A percentile compares a stretch with the other conserved stretches of the same genome.
Evolutionary conservation across 768 basidiomycete species (phyloP).

Genomic region (Phallus indusiatus): DNA sequence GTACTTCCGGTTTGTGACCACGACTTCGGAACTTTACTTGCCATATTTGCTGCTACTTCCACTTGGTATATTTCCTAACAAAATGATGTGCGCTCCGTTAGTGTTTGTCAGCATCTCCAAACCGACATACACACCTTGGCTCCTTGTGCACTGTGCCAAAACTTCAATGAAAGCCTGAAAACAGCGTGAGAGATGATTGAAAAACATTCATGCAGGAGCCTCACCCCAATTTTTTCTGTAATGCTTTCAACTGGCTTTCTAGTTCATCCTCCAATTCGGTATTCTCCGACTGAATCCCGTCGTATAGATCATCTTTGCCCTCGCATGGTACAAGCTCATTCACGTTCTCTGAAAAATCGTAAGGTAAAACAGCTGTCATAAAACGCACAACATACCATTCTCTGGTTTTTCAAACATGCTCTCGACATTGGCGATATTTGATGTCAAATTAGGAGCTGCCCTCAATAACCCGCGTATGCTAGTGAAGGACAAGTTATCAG

Average conservation of each 20-base stretch:
- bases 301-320: constrained; percentile 85
- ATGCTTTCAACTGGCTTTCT: constrained; percentile 53
- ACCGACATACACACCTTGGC: constrained; percentile 48
- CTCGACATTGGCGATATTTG: constrained; percentile 64
- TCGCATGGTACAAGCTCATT: constrained; percentile 69
- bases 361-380: neutral
- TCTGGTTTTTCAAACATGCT: constrained; percentile 57
- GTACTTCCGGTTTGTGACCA: constrained; percentile 79
- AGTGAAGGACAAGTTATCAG: constrained; percentile 68
- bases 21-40: constrained; percentile 59
- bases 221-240: constrained; percentile 63
- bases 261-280: constrained; percentile 58
- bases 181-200: neutral
- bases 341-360: constrained; percentile 29
- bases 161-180: constrained; percentile 31
- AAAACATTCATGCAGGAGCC: constrained; percentile 11
- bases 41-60: constrained; percentile 51
- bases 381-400: constrained; percentile 37
- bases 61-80: constrained; percentile 83
- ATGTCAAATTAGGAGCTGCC: constrained; percentile 68
- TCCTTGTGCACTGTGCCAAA: constrained; percentile 74
- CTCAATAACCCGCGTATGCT: constrained; percentile 69
- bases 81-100: neutral
- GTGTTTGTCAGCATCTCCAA: neutral
- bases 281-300: constrained; percentile 67